Conservation (phyloP, 2,329 filamentous ascomycete genomes). For the Dothidotthia symphoricarpi region DNA sequence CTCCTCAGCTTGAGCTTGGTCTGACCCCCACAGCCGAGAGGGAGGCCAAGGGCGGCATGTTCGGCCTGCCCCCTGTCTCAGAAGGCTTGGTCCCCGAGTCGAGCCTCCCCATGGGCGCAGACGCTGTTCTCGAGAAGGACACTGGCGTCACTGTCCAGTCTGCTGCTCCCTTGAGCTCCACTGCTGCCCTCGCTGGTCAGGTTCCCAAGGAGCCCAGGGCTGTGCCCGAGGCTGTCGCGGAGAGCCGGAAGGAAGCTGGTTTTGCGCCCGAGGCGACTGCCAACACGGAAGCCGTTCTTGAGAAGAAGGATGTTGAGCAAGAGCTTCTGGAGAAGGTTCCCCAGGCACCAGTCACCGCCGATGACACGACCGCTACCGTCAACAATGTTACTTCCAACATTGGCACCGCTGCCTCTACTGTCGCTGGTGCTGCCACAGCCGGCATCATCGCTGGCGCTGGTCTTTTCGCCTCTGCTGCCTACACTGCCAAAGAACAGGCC, state of each 20-base stretch:
- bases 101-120: conserved; percentile 66
- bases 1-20: conserved; percentile 47
- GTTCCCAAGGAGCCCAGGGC: conserved; percentile 47
- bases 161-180: conserved; percentile 46
- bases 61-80: conserved; percentile 51
- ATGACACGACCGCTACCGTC: conserved; percentile 33
- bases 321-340: conserved; percentile 68
- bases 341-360: conserved; percentile 39
- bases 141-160: conserved; percentile 45
- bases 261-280: conserved; percentile 67
- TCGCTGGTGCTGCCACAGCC: conserved; percentile 33
- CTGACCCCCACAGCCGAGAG: conserved; percentile 45
- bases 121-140: conserved; percentile 41
- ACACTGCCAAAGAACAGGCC: conserved; percentile 34
- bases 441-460: conserved; percentile 44
- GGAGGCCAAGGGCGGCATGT: conserved; percentile 46
- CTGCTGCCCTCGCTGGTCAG: conserved; percentile 47
- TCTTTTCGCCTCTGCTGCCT: conserved; percentile 35
- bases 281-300: conserved; percentile 62
- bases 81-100: conserved; percentile 77
- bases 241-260: conserved; percentile 68
- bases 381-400: conserved; percentile 4
- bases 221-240: conserved; percentile 62
- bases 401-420: conserved; percentile 13
- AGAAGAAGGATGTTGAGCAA: conserved; percentile 69